Evolutionary conservation across 208 protist genomes (phyloP), one percentile per base, ranked within the genome.

Genomic region (Trypanosoma brucei): DNA sequence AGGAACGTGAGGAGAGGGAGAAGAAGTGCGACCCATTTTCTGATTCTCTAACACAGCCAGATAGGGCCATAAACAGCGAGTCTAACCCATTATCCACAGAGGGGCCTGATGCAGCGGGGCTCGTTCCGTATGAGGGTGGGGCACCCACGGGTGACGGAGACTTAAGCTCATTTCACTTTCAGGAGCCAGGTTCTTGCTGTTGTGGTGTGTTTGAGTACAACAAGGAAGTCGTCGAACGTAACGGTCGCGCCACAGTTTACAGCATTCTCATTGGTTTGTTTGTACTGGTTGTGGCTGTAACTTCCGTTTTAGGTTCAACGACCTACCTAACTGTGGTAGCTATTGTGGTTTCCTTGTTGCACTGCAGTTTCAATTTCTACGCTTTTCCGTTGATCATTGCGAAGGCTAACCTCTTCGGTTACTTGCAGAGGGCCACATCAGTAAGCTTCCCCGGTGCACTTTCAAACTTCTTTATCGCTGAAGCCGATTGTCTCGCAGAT

Each of bases 391-490:
- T 78, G 14, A 62, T 82, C 36, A 77, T 88, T 51, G 83, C 86
- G 37, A 88, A 86, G 64, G 80, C 78, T 33, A 88, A 85, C 62
- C 56, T 89, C 9, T 88, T 81, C 59, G 52, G 73, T 11, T 93
- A 79, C 63, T 64, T 93, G 49, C 73, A 81, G 64, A 61, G 59
- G 54, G 59, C 53, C 36, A 42, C 52, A 22, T 33, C 38, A 35
- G 11, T 67, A 7, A 50, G 53, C 5, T 67, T 82, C 3, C 65
- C 64, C 1, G 77, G 78, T 38, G 59, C 80, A 0, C 35, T 88
- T 13, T 59, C 76, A 31, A 52, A 34, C 38, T 89, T 87, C 53
- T 92, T 78, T 69, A 59, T 70, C 36, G 79, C 77, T 36, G 56
- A 30, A 7, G 40, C 78, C 36, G 55, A 81, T 40, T 88, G 82